These are phyloP conservation scores for Zanthoxylum bungeanum DNA, from an alignment of 345 rosid genomes.

Conservation along the genomic window DNA sequence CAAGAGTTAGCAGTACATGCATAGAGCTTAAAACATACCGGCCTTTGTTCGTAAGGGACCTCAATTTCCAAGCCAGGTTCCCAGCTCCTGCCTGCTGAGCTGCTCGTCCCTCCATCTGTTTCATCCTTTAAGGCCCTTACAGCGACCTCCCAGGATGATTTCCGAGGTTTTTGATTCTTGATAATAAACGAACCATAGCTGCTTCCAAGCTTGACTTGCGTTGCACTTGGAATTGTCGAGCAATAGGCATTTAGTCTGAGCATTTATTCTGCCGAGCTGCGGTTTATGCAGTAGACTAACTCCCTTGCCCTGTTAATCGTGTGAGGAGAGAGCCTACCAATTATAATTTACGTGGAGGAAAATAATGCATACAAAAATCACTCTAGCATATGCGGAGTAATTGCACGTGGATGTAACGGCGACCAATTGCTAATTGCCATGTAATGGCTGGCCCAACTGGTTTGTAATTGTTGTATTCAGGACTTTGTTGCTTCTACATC, in stretches of 20 bases:
- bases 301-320: neutral
- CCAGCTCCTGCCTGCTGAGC: slow-evolving; percentile 72
- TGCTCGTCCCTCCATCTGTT: slow-evolving; percentile 45
- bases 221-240: slow-evolving; percentile 47
- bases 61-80: slow-evolving; percentile 78
- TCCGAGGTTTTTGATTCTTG: slow-evolving; percentile 26
- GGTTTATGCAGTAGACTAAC: neutral
- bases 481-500: neutral
- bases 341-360: slow-evolving; percentile 37
- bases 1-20: neutral
- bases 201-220: slow-evolving; percentile 43
- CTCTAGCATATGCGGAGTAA: neutral
- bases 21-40: slow-evolving; percentile 42
- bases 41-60: slow-evolving; percentile 93
- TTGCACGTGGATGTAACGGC: slow-evolving; percentile 26
- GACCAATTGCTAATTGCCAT: slow-evolving; percentile 9
- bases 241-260: slow-evolving; percentile 55
- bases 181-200: slow-evolving; percentile 38
- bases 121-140: slow-evolving; percentile 69
- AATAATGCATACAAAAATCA: slow-evolving; percentile 16
- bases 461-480: neutral
- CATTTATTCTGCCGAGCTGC: slow-evolving; percentile 35
- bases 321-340: slow-evolving; percentile 20
- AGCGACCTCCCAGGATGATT: slow-evolving; percentile 25
- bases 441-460: neutral